Evolutionary conservation across 352 stramenopile genomes (phyloP), one percentile per base, ranked within the genome.

Genomic region (Globisporangium paroecandrum): DNA sequence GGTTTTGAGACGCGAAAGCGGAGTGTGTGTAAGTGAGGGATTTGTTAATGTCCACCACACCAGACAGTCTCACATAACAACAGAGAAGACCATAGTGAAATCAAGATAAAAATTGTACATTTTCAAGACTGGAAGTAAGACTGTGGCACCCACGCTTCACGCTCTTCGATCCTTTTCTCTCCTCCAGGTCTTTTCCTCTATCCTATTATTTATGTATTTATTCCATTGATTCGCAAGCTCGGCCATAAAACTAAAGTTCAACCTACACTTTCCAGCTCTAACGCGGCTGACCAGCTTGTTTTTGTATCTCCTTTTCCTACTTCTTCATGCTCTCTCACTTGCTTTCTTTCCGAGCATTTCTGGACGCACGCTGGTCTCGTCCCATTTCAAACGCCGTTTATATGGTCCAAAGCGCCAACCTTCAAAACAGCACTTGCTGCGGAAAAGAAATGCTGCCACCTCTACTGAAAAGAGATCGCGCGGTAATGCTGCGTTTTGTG

Each of bases 261-360:
- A 22, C 41, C 41, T 49, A 6, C 41, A 49, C 41, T n/a, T 49
- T 18, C 41, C 15, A 49, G 15, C 4, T 20, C 41, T 9, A 49
- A 49, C 12, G 1, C 3, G 9, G 41, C 41, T 49, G 36, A 5
- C 36, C 12, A 43, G 13, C 13, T 51, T 56, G 22, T 56, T 56
- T 56, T 29, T 56, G 20, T 25, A 56, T 56, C 49, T 56, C 49
- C 27, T 32, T 57, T 53, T 53, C 46, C n/a, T 55, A 57, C 22
- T 29, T 20, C 18, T 60, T 60, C 55, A 43, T 60, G 55, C 55
- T 41, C 54, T 34, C 47, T 24, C n/a, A 3, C 18, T 58, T 12
- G 3, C 24, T 27, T 59, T 43, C 54, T 32, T 25, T 38, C 54
- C 18, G 18, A 60, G 55, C 55, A 60, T 43, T 58, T 58, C 55